Evolutionary conservation across 192 early-diverging fungal species (phyloP), one percentile per base, ranked within the genome.

Genomic region (Hyaloraphidium curvatum): DNA sequence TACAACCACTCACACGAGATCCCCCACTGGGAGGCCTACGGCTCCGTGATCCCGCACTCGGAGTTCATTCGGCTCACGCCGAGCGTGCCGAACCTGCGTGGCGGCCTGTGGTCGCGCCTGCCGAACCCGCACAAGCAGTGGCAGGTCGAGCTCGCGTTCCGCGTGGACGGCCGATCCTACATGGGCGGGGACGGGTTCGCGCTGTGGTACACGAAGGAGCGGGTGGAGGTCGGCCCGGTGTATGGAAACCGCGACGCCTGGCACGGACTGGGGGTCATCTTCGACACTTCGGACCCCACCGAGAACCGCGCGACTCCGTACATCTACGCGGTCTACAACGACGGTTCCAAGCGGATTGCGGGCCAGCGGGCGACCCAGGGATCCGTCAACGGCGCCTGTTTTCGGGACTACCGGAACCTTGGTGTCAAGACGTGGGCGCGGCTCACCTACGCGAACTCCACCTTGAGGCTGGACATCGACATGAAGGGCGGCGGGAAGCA

Each of bases 161-260:
- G 52, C 17, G 71, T 78, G 4, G 63, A 52, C 28, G 86, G 86
- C 3, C 67, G 67, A 7, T 64, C 67, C 22, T 58, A 67, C 31
- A 54, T 68, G 27, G 86, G 86, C 26, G 83, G 81, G 19, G 68
- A 78, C 26, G 86, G 86, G 0, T 51, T 89, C 2, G 86, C 81
- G 23, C 75, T 89, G 50, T 89, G 86, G 86, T 89, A 89, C 55
- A 74, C 81, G 0, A 65, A 78, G 40, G 77, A 78, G 13, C 40
- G 59, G 2, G 70, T 60, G 0, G 29, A 54, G 14, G 39, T 7
- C 9, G 33, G 33, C 7, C 33, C 57, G 2, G 51, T 23, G 5
- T 9, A 17, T 11, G 48, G 48, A 7, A 50, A 23, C 22, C 25
- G 48, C 9, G n/a, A 26, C 64, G 19, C 50, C 23, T 26, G 53